Base-by-base conservation (phyloP, 2,329 filamentous ascomycete species). In the Hymenoscyphus repandus region DNA sequence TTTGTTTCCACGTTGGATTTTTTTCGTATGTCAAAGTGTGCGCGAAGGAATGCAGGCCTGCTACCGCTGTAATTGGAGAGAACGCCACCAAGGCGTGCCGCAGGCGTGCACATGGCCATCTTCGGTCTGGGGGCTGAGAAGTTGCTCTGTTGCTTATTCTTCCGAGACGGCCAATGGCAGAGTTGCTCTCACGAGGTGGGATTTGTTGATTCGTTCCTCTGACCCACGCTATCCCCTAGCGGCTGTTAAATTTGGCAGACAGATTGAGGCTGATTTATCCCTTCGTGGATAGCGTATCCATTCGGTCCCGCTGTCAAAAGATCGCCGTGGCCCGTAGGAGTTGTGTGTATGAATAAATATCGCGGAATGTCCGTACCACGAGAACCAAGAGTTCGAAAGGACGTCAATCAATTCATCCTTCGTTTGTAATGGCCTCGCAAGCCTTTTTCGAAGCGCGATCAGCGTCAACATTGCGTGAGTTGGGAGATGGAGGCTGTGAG, bases 41-140 rank as follows among this genome's bases (percentile, higher is more conserved):
- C 34, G 34, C 34, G 34, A 37, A 37, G 34, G 34, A 37, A 37
- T 37, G 10, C 34, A 5, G 34, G 34, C 12, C 12, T 37, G 34
- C 12, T 37, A 17, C 5, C 12, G 12, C 34, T 17, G 12, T 13
- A 32, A 33, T 32, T 13, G 32, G 42, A 15, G 15, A 34, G 33
- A 32, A 31, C 42, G 30, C 42, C 42, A 45, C 30, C 17, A 40
- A 46, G 31, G 32, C 44, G 27, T 46, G 20, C 17, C 38, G 31
- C 11, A 34, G 20, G 45, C 17, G 36, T 22, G 34, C 20, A 37
- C 33, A 47, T 47, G 36, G 36, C 15, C n/a, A 11, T 47, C 34
- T 20, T 20, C 18, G 44, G 44, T 9, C 18, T 38, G 44, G 34
- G 45, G 36, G 45, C 45, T 47, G 45, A 47, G 32, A 22, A 13